Conservation (phyloP, 768 basidiomycete species). For the Tricholoma furcatifolium region DNA sequence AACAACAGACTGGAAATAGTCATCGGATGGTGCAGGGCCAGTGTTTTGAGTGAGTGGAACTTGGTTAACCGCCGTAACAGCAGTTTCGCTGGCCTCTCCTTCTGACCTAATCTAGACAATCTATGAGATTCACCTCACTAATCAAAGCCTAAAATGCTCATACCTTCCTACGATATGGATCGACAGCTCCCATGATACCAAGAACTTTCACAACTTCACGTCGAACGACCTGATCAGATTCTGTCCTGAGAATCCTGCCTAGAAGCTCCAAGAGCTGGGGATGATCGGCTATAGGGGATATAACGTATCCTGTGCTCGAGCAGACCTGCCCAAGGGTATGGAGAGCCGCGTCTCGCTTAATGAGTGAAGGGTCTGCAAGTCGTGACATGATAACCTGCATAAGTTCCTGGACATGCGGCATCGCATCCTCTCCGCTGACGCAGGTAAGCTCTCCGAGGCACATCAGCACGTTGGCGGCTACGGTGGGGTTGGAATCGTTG, state of each 20-base stretch:
- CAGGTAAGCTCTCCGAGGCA: constrained; percentile 92
- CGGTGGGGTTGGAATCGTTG: constrained; percentile 78
- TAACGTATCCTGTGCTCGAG: constrained; percentile 93
- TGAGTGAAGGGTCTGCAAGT: constrained; percentile 83
- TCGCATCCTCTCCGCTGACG: constrained; percentile 91
- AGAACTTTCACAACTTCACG: constrained; percentile 93
- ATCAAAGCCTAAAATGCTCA: background rate
- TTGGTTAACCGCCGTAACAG: constrained; percentile 61
- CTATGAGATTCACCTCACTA: constrained; percentile 5
- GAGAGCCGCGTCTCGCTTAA: constrained; percentile 92
- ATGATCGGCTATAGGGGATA: constrained; percentile 86
- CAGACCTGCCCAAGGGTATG: constrained; percentile 94
- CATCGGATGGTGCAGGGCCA: constrained; percentile 71
- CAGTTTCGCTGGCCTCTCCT: constrained; percentile 64
- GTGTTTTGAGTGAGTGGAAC: constrained; percentile 66
- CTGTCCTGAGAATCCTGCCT: constrained; percentile 82
- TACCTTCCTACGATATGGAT: constrained; percentile 95
- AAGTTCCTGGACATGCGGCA: constrained; percentile 78
- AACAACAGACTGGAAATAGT: constrained; percentile 96
- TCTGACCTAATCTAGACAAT: constrained; percentile 51
- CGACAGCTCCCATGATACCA: constrained; percentile 93
- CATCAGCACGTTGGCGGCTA: constrained; percentile 90
- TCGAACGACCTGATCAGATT: constrained; percentile 65
- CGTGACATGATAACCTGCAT: constrained; percentile 89
- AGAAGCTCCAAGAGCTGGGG: constrained; percentile 87